Percentiles rank a stretch among this genome's conserved stretches.
These are phyloP conservation scores for Colletotrichum liaoningense DNA, from an alignment of 2,329 filamentous ascomycete genomes.

Conservation along the genomic window DNA sequence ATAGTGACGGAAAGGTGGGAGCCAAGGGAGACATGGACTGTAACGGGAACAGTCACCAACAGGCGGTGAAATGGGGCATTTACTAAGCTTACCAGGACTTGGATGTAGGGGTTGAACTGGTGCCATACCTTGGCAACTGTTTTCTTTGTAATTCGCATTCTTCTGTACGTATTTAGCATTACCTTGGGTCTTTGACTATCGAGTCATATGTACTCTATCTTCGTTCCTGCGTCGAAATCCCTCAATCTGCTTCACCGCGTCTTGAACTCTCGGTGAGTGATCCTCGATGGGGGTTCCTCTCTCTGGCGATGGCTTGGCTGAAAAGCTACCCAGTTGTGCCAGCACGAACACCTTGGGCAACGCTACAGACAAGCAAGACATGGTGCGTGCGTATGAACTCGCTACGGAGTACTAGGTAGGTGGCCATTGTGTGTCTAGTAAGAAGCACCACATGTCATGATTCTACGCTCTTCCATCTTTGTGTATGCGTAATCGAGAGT, in stretches of 20 bases:
- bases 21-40: conserved; percentile 48
- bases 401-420: too few relatives aligned
- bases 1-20: conserved; percentile 44
- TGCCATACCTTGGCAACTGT: not conserved
- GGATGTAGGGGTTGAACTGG: not conserved
- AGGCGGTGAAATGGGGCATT: conserved; percentile 15
- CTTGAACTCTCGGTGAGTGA: not conserved
- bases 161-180: not conserved
- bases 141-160: not conserved
- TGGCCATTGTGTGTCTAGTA: not conserved
- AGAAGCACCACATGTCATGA: not conserved
- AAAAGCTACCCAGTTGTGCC: not conserved
- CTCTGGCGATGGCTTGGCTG: not conserved
- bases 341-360: not conserved
- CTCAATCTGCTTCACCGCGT: not conserved
- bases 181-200: not conserved
- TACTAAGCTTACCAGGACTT: conserved; percentile 4
- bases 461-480: not conserved
- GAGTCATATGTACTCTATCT: not conserved
- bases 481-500: not conserved
- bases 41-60: conserved; percentile 36
- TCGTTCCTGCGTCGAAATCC: not conserved
- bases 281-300: not conserved
- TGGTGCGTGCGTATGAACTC: not conserved
- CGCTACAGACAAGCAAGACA: not conserved